A percentile compares a stretch with the other conserved stretches of the same genome.
Conservation (phyloP, 768 basidiomycete species). For the Xerocomellus chrysenteron region DNA sequence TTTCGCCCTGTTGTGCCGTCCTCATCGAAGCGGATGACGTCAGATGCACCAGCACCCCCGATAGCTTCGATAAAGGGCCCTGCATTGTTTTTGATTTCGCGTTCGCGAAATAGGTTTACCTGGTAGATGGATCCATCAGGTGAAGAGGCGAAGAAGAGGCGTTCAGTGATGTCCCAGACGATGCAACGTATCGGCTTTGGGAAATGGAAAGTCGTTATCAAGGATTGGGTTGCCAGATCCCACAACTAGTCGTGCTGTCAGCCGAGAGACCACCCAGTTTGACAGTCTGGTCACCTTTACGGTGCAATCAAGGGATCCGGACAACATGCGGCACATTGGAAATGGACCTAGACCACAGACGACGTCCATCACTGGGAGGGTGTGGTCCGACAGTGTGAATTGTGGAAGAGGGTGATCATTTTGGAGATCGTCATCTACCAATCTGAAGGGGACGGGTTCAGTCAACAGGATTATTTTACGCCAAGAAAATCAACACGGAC, state of each 20-base stretch:
- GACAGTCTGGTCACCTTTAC: slow-evolving; percentile 65
- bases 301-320: slow-evolving; percentile 84
- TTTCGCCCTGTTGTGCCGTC: slow-evolving; percentile 46
- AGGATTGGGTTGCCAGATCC: slow-evolving; percentile 70
- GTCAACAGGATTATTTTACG: slow-evolving; percentile 11
- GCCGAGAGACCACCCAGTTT: slow-evolving; percentile 9
- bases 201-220: slow-evolving; percentile 87
- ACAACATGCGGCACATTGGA: slow-evolving; percentile 73
- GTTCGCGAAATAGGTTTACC: slow-evolving; percentile 72
- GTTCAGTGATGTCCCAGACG: slow-evolving; percentile 81
- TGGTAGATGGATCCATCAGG: slow-evolving; percentile 73
- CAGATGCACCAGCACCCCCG: slow-evolving; percentile 69
- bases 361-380: slow-evolving; percentile 83
- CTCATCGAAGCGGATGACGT: slow-evolving; percentile 68
- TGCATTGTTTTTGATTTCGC: slow-evolving; percentile 49
- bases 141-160: slow-evolving; percentile 86
- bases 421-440: slow-evolving; percentile 74
- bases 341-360: slow-evolving; percentile 77
- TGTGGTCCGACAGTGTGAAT: slow-evolving; percentile 86
- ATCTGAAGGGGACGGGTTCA: slow-evolving; percentile 41
- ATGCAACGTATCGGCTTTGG: slow-evolving; percentile 70
- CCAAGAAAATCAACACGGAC: slow-evolving; percentile 43
- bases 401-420: slow-evolving; percentile 75
- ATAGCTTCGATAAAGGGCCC: slow-evolving; percentile 60
- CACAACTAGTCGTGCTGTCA: slow-evolving; percentile 55